Conservation (phyloP, 306 rosid species). For the Urtica urens region DNA sequence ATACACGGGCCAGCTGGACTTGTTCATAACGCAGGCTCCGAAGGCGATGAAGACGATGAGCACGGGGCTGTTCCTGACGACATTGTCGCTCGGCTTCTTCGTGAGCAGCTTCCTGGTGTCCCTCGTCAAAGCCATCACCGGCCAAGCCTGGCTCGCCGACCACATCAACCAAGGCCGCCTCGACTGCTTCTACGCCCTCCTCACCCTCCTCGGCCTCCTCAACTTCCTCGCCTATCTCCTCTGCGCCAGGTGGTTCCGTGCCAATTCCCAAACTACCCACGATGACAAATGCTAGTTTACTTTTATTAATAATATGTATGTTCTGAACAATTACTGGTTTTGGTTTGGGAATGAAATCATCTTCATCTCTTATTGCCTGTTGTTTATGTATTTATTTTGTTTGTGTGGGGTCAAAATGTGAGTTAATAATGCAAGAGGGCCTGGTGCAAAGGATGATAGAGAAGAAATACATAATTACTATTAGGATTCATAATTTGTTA, state of each 20-base stretch:
- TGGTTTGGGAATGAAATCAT: too few species aligned
- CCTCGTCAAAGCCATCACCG: constrained; percentile 45
- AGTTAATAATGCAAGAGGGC: too few species aligned
- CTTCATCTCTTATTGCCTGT: too few species aligned
- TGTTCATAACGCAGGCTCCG: constrained; percentile 87
- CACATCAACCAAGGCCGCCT: constrained; percentile 70
- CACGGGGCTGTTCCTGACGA: constrained; percentile 84
- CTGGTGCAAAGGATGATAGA: too few species aligned
- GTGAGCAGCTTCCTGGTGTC: constrained; percentile 76
- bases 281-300: too few species aligned
- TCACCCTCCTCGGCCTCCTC: constrained; percentile 41
- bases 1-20: constrained; percentile 92
- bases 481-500: too few species aligned
- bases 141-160: constrained; percentile 79
- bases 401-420: too few species aligned
- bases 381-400: too few species aligned
- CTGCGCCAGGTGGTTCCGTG: constrained; percentile 57
- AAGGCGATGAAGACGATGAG: constrained; percentile 96
- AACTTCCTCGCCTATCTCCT: constrained; percentile 47
- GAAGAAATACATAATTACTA: too few species aligned
- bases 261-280: too few species aligned
- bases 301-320: too few species aligned
- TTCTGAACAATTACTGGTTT: too few species aligned
- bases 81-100: constrained; percentile 76
- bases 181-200: constrained; percentile 67